Conservation (phyloP, 2,329 filamentous ascomycete genomes). For the Claviceps sp. region DNA sequence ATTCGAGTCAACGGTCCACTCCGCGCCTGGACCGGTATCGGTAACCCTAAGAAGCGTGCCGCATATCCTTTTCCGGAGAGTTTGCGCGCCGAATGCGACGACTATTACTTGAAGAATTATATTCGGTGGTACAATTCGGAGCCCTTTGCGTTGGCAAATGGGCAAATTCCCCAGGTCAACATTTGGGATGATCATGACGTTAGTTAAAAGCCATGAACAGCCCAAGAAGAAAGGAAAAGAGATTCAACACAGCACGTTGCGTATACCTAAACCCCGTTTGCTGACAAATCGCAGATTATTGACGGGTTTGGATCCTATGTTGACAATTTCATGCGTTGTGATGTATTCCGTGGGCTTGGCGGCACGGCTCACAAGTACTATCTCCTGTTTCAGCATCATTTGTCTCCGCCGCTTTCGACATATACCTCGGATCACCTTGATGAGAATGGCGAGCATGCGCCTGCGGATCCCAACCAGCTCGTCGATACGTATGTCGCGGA, state of each 20-base stretch:
- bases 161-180: slow-evolving; percentile 90
- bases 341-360: slow-evolving; percentile 85
- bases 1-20: slow-evolving; percentile 77
- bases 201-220: slow-evolving; percentile 20
- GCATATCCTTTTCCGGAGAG: slow-evolving; percentile 63
- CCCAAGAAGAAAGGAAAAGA: not conserved
- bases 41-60: slow-evolving; percentile 71
- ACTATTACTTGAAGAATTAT: slow-evolving; percentile 87
- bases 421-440: slow-evolving; percentile 50
- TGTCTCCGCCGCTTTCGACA: slow-evolving; percentile 72
- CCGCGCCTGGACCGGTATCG: slow-evolving; percentile 68
- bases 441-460: slow-evolving; percentile 25
- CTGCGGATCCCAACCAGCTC: slow-evolving; percentile 57
- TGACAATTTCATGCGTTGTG: slow-evolving; percentile 82
- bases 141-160: slow-evolving; percentile 73
- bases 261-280: not conserved
- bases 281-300: slow-evolving; percentile 47
- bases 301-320: slow-evolving; percentile 91
- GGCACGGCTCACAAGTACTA: slow-evolving; percentile 96
- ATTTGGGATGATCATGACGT: slow-evolving; percentile 94
- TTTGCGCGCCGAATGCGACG: slow-evolving; percentile 72
- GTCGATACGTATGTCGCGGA: slow-evolving; percentile 58
- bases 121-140: slow-evolving; percentile 71
- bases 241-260: not conserved
- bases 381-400: slow-evolving; percentile 90